Conservation (phyloP, 805 yeast species). For the Myxozyma neglecta region DNA sequence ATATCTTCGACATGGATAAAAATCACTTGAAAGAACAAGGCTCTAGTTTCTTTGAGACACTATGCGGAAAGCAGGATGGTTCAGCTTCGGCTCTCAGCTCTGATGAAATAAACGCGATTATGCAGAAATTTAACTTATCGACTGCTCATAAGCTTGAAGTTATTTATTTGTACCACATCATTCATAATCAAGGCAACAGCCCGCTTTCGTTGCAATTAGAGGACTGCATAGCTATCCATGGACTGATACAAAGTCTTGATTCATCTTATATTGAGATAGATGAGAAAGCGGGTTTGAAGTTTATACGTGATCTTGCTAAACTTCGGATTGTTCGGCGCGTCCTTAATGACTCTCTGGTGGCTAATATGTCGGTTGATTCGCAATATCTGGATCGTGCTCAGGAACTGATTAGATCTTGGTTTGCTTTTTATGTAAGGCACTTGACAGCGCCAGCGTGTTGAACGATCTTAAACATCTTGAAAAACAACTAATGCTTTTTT, state of each 20-base stretch:
- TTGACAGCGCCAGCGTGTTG: background rate
- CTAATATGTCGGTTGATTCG: background rate
- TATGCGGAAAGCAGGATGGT: background rate
- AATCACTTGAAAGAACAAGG: background rate
- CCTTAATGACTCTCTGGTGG: background rate
- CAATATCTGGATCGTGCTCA: background rate
- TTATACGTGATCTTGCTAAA: background rate
- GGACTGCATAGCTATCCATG: slow-evolving; percentile 1
- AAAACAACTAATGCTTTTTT: background rate
- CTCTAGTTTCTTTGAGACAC: background rate
- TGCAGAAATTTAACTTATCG: background rate
- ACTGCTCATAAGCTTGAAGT: background rate
- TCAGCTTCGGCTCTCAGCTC: background rate
- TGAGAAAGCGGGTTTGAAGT: background rate
- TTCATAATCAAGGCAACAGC: background rate
- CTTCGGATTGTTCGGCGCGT: background rate
- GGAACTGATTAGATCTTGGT: background rate
- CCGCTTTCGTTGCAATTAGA: background rate
- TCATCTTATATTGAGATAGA: background rate
- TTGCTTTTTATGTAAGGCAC: background rate
- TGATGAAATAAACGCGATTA: background rate
- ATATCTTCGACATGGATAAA: background rate
- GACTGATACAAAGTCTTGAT: background rate
- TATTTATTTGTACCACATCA: background rate
- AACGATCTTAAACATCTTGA: background rate